Percentiles rank a stretch among this genome's conserved stretches.
Evolutionary conservation across 192 early-diverging fungal species (phyloP).

Genomic region (Coemansia sp.): DNA sequence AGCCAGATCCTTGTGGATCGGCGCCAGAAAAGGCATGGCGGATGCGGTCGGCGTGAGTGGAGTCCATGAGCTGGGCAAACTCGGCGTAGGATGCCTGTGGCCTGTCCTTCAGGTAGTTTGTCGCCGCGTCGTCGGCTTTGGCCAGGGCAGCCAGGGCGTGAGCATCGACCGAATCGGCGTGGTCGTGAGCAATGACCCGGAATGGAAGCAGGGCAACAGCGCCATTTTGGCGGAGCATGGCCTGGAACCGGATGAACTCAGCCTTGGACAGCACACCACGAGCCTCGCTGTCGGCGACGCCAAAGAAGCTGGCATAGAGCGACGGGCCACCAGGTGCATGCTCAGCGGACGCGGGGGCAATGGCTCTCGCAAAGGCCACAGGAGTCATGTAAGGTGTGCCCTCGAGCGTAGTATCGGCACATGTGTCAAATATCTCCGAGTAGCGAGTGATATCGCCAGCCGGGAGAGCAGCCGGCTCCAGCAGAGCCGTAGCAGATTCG

Average conservation of each 20-base stretch:
- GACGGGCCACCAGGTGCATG: not conserved
- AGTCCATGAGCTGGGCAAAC: slow-evolving; percentile 44
- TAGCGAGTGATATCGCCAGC: slow-evolving; percentile 34
- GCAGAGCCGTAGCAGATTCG: not conserved
- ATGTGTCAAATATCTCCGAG: slow-evolving; percentile 42
- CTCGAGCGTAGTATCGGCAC: slow-evolving; percentile 39
- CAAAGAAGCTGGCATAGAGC: slow-evolving; percentile 51
- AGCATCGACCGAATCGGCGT: slow-evolving; percentile 15
- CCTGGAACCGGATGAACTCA: slow-evolving; percentile 57
- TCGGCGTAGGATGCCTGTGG: slow-evolving; percentile 30
- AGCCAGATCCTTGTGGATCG: slow-evolving; percentile 27
- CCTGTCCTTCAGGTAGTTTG: slow-evolving; percentile 28
- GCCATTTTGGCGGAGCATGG: slow-evolving; percentile 50
- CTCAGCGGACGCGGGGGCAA: slow-evolving; percentile 21
- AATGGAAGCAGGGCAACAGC: slow-evolving; percentile 57
- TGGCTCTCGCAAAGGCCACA: slow-evolving; percentile 47
- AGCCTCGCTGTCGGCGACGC: slow-evolving; percentile 47
- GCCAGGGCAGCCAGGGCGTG: slow-evolving; percentile 17
- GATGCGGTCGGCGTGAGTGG: slow-evolving; percentile 35
- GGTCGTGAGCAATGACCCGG: slow-evolving; percentile 24
- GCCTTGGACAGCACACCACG: slow-evolving; percentile 47
- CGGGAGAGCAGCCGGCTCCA: slow-evolving; percentile 15
- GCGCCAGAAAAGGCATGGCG: slow-evolving; percentile 37
- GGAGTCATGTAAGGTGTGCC: slow-evolving; percentile 46
- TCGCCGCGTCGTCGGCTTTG: slow-evolving; percentile 14